Evolutionary conservation across 1,284 basidiomycete genomes (phyloP).

Genomic region (Tilletia indica): DNA sequence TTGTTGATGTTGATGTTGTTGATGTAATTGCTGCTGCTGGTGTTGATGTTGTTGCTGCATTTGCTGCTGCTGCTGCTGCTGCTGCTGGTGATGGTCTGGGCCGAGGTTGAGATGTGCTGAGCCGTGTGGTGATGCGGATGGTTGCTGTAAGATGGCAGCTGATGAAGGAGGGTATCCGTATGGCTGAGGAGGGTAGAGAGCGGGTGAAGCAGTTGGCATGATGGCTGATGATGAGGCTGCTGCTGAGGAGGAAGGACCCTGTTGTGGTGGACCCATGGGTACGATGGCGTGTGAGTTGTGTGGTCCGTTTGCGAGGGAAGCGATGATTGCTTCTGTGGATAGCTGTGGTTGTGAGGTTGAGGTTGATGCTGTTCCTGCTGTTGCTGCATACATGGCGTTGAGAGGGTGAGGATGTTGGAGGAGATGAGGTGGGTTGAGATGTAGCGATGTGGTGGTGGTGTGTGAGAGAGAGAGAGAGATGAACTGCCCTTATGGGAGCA

Average conservation of each 20-base stretch:
- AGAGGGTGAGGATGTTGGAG: too few species aligned
- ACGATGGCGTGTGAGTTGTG: background rate
- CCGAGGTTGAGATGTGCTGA: background rate
- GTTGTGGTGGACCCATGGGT: background rate
- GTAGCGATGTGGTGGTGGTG: too few species aligned
- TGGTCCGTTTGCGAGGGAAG: background rate
- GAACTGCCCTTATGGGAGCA: too few species aligned
- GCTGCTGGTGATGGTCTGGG: conserved; percentile 11
- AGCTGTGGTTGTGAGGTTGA: too few species aligned
- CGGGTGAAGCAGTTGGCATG: background rate
- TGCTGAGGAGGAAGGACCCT: background rate
- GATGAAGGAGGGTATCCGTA: conserved; percentile 11
- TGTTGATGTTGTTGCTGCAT: background rate
- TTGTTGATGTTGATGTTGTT: conserved; percentile 24
- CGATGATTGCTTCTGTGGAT: conserved; percentile 3
- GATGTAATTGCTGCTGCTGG: conserved; percentile 22
- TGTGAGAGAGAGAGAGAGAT: too few species aligned
- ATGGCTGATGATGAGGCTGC: background rate
- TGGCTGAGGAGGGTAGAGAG: conserved; percentile 7
- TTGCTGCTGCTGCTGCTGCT: conserved; percentile 20
- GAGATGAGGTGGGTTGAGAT: too few species aligned
- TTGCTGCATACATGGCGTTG: too few species aligned
- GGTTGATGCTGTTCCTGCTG: too few species aligned
- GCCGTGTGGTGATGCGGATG: conserved; percentile 6
- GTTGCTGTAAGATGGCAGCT: background rate